Evolutionary conservation across 2,329 filamentous ascomycete species (phyloP).

Genomic region (Trichoderma oligosporum): DNA sequence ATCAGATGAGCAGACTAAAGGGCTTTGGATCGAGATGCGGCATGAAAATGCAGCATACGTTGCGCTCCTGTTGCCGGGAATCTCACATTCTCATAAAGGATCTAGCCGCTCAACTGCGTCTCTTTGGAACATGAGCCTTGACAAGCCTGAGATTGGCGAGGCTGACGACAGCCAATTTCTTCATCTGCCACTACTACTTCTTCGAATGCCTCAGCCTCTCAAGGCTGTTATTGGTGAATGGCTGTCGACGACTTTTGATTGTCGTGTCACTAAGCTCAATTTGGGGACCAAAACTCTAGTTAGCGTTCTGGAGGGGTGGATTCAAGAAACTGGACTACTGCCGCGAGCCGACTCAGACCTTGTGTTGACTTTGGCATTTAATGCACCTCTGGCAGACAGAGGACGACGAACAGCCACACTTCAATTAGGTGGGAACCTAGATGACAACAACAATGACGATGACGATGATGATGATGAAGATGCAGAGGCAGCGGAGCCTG

Average conservation of each 20-base stretch:
- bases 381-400: slow-evolving; percentile 33
- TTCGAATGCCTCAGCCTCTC: slow-evolving; percentile 53
- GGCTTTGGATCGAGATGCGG: slow-evolving; percentile 45
- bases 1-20: slow-evolving; percentile 28
- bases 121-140: slow-evolving; percentile 25
- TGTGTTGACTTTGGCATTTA: slow-evolving; percentile 50
- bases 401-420: slow-evolving; percentile 10
- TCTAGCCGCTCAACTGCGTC: not conserved
- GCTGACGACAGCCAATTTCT: slow-evolving; percentile 37
- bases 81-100: slow-evolving; percentile 18
- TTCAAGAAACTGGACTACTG: slow-evolving; percentile 38
- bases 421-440: not conserved
- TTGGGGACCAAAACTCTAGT: slow-evolving; percentile 51
- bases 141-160: slow-evolving; percentile 6
- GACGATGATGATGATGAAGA: slow-evolving; percentile 24
- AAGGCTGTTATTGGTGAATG: slow-evolving; percentile 50
- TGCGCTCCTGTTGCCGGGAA: slow-evolving; percentile 48
- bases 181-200: slow-evolving; percentile 49
- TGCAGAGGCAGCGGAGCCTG: slow-evolving; percentile 24
- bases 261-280: slow-evolving; percentile 48
- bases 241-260: slow-evolving; percentile 53
- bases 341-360: slow-evolving; percentile 41
- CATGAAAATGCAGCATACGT: slow-evolving; percentile 53
- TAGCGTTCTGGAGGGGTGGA: slow-evolving; percentile 50
- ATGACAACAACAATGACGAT: slow-evolving; percentile 23